Base-by-base conservation (phyloP, 352 stramenopile genomes). In the Phytophthora agathidicida region DNA sequence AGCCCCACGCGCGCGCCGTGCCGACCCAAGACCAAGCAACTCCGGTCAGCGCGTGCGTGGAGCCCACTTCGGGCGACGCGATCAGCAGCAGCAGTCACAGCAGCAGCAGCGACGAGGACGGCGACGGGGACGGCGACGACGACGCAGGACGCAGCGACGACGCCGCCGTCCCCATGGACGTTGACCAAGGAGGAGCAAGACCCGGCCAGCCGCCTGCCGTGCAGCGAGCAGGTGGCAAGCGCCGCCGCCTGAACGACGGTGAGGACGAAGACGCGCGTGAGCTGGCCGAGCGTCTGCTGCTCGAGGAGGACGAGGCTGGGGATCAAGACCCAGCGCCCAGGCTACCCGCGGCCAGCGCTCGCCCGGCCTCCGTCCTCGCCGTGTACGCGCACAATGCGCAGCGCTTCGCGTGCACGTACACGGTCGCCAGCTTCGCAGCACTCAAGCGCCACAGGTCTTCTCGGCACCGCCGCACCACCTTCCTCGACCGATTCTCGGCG, bases 361-460 rank as follows among this genome's bases (percentile, higher is more conserved):
- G 5, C 42, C 42, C 24, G 42, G 42, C 42, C 26, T 38, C 42
- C 17, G 27, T 50, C 28, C 42, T 50, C 26, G 3, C 42, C 42
- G 49, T 68, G 43, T 60, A 68, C 43, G 47, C 50, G 32, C 50
- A 60, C 59, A 61, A 50, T 33, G 59, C 59, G 14, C 26, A 24
- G 42, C 44, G 33, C n/a, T 68, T 68, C 33, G 50, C 54, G 23
- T 62, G 50, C 45, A 42, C 20, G 44, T 45, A 62, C 50, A 57
- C 43, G 20, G 56, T 56, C 38, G 31, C 28, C 41, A 51, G 44
- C 39, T 48, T 49, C 42, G 30, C 30, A 1, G 41, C 19, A 14
- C 57, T 65, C n/a, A 24, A 19, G 22, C 46, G 31, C 1, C 63
- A 67, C 22, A 30, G 63, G 0, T 28, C 33, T n/a, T 52, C 51